phyloP scores from a whole-genome alignment of 2,329 filamentous ascomycete genomes.

The Fusarium brachygibbosum region DNA sequence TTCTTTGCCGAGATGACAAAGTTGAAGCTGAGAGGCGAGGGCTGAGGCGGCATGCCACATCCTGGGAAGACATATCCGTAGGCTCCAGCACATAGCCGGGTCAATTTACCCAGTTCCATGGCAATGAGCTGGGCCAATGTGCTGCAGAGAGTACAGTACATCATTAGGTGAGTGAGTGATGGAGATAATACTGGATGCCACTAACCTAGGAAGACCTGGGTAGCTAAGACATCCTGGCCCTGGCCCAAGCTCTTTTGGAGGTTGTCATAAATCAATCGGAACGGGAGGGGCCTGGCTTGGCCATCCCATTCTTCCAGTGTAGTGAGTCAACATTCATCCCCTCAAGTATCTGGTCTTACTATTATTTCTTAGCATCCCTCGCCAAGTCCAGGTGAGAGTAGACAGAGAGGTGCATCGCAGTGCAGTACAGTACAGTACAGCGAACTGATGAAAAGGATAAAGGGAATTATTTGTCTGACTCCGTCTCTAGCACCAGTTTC shows the following conservation, averaged over 20 bases:
- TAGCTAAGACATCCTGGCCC: slow-evolving; percentile 28
- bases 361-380: slow-evolving; percentile 2
- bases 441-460: background rate
- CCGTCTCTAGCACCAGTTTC: background rate
- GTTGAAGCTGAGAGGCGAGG: slow-evolving; percentile 31
- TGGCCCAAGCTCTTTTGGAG: slow-evolving; percentile 39
- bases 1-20: slow-evolving; percentile 38
- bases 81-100: slow-evolving; percentile 30
- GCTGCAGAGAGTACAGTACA: background rate
- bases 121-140: slow-evolving; percentile 24
- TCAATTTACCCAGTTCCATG: slow-evolving; percentile 40
- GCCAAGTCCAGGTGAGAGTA: background rate
- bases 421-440: background rate
- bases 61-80: background rate
- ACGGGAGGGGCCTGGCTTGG: slow-evolving; percentile 34
- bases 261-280: slow-evolving; percentile 43
- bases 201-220: slow-evolving; percentile 21
- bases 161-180: slow-evolving; percentile 14
- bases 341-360: slow-evolving; percentile 2
- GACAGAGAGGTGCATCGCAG: background rate
- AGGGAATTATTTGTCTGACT: background rate
- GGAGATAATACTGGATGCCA: slow-evolving; percentile 16
- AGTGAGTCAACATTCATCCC: background rate
- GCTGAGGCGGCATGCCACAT: slow-evolving; percentile 21
- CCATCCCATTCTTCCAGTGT: slow-evolving; percentile 7